A percentile compares a stretch with the other conserved stretches of the same genome.
phyloP scores from a whole-genome alignment of 2,329 filamentous ascomycete species.

The Neonectria hederae region DNA sequence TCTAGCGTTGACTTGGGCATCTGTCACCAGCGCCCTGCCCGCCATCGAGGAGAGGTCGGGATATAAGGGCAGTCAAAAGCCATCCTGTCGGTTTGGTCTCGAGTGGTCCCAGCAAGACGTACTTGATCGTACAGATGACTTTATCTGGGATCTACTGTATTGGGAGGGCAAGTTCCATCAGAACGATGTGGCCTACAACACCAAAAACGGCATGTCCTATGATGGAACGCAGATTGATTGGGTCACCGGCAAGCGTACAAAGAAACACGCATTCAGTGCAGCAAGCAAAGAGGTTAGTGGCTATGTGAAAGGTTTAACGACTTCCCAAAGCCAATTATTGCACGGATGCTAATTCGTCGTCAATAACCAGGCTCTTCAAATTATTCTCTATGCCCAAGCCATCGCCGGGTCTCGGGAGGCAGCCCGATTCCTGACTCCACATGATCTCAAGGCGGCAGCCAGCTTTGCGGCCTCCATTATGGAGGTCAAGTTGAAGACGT shows the following conservation, averaged over 20 bases:
- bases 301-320: not conserved
- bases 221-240: slow-evolving; percentile 52
- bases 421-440: slow-evolving; percentile 51
- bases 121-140: slow-evolving; percentile 43
- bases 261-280: slow-evolving; percentile 52
- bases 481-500: slow-evolving; percentile 51
- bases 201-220: slow-evolving; percentile 53
- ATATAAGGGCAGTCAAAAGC: slow-evolving; percentile 17
- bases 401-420: slow-evolving; percentile 50
- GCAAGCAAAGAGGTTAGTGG: slow-evolving; percentile 47
- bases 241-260: slow-evolving; percentile 47
- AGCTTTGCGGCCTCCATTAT: slow-evolving; percentile 49
- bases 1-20: slow-evolving; percentile 7
- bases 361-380: slow-evolving; percentile 50
- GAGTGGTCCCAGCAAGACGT: slow-evolving; percentile 45
- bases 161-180: slow-evolving; percentile 58
- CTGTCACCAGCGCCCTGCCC: slow-evolving; percentile 2
- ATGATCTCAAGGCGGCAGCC: slow-evolving; percentile 44
- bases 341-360: not conserved
- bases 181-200: slow-evolving; percentile 52
- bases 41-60: not conserved
- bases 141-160: slow-evolving; percentile 51
- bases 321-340: not conserved
- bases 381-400: slow-evolving; percentile 55
- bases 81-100: slow-evolving; percentile 45